Conservation (phyloP, 257 asterid genomes). For the Mentha longifolia region DNA sequence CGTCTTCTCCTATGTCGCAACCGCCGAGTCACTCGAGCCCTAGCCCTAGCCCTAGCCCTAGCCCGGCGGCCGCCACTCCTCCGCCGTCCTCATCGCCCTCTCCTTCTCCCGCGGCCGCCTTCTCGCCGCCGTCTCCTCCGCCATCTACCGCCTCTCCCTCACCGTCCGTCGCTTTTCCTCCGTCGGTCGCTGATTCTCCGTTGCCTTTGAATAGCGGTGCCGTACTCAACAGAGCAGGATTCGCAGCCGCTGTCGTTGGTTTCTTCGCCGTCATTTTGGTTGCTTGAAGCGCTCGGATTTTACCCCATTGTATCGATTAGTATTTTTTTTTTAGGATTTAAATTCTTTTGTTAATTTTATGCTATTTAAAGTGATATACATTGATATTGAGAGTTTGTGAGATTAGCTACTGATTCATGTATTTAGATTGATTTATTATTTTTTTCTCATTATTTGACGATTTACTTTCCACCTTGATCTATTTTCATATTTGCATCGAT, state of each 20-base stretch:
- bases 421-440: background rate
- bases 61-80: constrained; percentile 26
- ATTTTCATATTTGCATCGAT: no score
- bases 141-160: constrained; percentile 36
- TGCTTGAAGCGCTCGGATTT: constrained; percentile 23
- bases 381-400: background rate
- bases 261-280: constrained; percentile 36
- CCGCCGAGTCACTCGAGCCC: constrained; percentile 29
- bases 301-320: background rate
- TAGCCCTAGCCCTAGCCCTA: constrained; percentile 30
- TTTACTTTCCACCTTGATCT: background rate
- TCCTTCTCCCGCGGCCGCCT: constrained; percentile 33
- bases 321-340: background rate
- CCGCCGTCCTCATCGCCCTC: constrained; percentile 35
- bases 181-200: constrained; percentile 27
- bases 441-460: background rate
- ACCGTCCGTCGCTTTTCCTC: constrained; percentile 38
- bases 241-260: constrained; percentile 32
- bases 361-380: background rate
- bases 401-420: background rate
- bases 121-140: constrained; percentile 43
- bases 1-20: constrained; percentile 26
- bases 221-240: constrained; percentile 31
- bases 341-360: constrained; percentile 18
- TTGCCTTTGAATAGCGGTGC: constrained; percentile 27